Conservation (phyloP, 306 rosid species). For the Cucurbita moschata region DNA sequence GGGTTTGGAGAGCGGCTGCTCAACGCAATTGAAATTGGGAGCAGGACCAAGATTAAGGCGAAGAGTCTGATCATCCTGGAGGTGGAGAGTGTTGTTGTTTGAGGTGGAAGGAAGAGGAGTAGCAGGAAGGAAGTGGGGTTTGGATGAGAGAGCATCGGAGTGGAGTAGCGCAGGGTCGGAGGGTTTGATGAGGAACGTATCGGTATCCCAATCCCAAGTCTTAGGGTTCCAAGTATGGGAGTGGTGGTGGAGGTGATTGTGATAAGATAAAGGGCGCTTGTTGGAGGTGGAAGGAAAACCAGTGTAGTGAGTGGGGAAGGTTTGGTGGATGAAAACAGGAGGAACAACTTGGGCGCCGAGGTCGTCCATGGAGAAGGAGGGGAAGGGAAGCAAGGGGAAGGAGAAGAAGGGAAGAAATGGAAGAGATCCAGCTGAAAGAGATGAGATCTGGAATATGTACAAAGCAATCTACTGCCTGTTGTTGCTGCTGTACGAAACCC, state of each 20-base stretch:
- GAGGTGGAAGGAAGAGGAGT: background rate
- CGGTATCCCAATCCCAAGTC: constrained; percentile 69
- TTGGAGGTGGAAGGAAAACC: constrained; percentile 24
- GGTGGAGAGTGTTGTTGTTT: no score
- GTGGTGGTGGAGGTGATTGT: constrained; percentile 4
- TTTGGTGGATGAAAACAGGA: constrained; percentile 35
- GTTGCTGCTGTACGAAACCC: no score
- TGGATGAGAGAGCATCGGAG: constrained; percentile 5
- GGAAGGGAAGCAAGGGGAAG: background rate
- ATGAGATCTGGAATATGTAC: no score
- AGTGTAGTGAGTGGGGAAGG: constrained; percentile 18
- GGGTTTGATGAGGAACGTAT: constrained; percentile 37
- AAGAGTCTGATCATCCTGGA: constrained; percentile 23
- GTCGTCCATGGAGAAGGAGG: constrained; percentile 36
- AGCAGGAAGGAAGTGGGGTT: background rate
- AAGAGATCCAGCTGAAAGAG: no score
- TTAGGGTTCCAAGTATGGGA: constrained; percentile 44
- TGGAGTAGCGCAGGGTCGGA: background rate
- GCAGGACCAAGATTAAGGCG: constrained; percentile 51
- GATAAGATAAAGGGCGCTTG: constrained; percentile 60
- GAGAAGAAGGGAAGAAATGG: background rate
- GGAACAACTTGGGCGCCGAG: constrained; percentile 39
- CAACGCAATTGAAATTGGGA: constrained; percentile 8
- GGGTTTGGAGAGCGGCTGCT: constrained; percentile 19
- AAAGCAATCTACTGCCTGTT: no score